These are phyloP conservation scores for Trametes gibbosa DNA, from an alignment of 768 basidiomycete species.

Conservation along the genomic window DNA sequence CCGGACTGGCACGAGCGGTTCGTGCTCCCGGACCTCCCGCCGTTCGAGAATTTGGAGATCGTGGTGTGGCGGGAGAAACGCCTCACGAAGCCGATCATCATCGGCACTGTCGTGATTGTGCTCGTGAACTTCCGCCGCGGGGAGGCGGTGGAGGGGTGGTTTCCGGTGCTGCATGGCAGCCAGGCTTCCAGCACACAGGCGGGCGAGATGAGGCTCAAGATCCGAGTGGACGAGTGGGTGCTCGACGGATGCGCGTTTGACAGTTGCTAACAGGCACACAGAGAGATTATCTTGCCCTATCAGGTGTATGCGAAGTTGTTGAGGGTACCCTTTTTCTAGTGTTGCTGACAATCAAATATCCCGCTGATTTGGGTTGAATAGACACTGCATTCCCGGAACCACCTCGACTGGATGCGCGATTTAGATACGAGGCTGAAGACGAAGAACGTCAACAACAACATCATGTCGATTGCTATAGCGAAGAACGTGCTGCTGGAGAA, in stretches of 20 bases:
- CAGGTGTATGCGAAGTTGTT: slow-evolving; percentile 60
- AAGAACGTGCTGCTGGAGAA: slow-evolving; percentile 62
- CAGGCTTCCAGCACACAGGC: slow-evolving; percentile 53
- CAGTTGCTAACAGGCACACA: slow-evolving; percentile 26
- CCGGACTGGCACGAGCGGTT: slow-evolving; percentile 87
- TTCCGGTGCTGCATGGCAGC: slow-evolving; percentile 57
- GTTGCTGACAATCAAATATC: neutral
- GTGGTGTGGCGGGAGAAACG: slow-evolving; percentile 70
- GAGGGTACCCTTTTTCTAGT: slow-evolving; percentile 39
- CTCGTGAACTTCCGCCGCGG: slow-evolving; percentile 71
- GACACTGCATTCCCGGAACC: slow-evolving; percentile 57
- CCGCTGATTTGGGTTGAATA: slow-evolving; percentile 24
- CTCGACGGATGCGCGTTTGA: neutral
- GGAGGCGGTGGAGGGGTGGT: slow-evolving; percentile 82
- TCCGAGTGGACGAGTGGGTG: slow-evolving; percentile 72
- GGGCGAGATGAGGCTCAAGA: slow-evolving; percentile 73
- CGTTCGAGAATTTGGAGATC: slow-evolving; percentile 69
- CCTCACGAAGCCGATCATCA: slow-evolving; percentile 46
- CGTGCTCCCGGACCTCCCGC: slow-evolving; percentile 70
- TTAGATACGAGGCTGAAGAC: slow-evolving; percentile 65
- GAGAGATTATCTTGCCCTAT: slow-evolving; percentile 78
- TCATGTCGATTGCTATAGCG: slow-evolving; percentile 71
- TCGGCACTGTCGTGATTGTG: slow-evolving; percentile 65
- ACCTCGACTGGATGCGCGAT: slow-evolving; percentile 73
- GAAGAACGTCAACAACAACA: slow-evolving; percentile 56